A percentile compares a stretch with the other conserved stretches of the same genome.
Evolutionary conservation across 805 yeast species (phyloP).

Genomic region (Helenozyma rhizophorensis): DNA sequence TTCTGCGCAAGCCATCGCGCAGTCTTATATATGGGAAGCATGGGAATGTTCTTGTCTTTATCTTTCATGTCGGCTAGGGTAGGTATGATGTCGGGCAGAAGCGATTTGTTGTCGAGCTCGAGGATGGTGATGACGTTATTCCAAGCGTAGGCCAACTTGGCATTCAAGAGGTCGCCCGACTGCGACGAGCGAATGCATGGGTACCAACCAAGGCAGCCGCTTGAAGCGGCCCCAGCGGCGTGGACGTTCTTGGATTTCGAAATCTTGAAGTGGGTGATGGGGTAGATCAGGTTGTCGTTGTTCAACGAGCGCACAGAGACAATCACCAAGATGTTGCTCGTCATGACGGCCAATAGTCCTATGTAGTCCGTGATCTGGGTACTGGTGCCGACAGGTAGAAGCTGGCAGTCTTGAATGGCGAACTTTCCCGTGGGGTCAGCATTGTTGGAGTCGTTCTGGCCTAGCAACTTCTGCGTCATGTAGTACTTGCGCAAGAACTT

Average conservation of each 20-base stretch:
- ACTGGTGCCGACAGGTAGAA: slow-evolving; percentile 59
- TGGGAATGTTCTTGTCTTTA: slow-evolving; percentile 33
- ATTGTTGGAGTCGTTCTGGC: slow-evolving; percentile 31
- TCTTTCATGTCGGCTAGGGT: slow-evolving; percentile 30
- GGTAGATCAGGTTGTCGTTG: slow-evolving; percentile 18
- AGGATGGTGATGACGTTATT: slow-evolving; percentile 54
- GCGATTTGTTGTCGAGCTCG: slow-evolving; percentile 40
- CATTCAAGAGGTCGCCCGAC: slow-evolving; percentile 6
- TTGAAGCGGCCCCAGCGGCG: slow-evolving; percentile 13
- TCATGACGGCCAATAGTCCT: slow-evolving; percentile 59
- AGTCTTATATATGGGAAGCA: slow-evolving; percentile 21
- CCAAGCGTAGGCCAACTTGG: slow-evolving; percentile 67
- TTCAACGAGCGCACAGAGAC: slow-evolving; percentile 50
- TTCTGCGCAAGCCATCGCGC: slow-evolving; percentile 20
- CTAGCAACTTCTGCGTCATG: slow-evolving; percentile 48
- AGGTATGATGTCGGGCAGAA: slow-evolving; percentile 24
- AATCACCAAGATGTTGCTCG: slow-evolving; percentile 46
- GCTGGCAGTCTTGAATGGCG: slow-evolving; percentile 29
- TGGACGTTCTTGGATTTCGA: slow-evolving; percentile 40
- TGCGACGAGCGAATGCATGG: slow-evolving; percentile 36
- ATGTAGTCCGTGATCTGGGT: slow-evolving; percentile 51
- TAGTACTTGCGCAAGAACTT: slow-evolving; percentile 50
- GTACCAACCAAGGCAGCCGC: slow-evolving; percentile 59
- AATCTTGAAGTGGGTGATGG: slow-evolving; percentile 49
- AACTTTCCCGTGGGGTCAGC: slow-evolving; percentile 10